Percentiles rank a stretch among this genome's conserved stretches.
These are phyloP conservation scores for Globisporangium carolinianum DNA, from an alignment of 352 stramenopile genomes.

Conservation along the genomic window DNA sequence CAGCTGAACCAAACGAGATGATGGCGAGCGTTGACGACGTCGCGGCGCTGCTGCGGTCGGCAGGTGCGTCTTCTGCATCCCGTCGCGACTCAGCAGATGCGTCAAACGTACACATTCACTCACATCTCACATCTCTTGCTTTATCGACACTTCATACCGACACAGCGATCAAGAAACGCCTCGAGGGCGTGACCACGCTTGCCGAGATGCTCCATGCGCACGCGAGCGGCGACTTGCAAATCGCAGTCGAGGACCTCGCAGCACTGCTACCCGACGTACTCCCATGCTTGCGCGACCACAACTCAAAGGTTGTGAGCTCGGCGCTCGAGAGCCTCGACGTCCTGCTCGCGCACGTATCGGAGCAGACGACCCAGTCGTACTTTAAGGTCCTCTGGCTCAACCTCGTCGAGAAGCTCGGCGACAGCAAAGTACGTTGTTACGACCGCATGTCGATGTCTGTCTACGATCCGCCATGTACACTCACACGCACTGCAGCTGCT, in stretches of 20 bases:
- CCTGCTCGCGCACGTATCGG: constrained; percentile 36
- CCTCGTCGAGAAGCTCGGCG: constrained; percentile 64
- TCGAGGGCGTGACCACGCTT: constrained; percentile 54
- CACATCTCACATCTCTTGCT: not conserved
- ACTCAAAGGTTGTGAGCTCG: constrained; percentile 69
- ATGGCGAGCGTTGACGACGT: constrained; percentile 35
- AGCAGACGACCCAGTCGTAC: constrained; percentile 36
- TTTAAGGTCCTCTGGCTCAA: constrained; percentile 65
- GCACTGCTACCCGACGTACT: constrained; percentile 46
- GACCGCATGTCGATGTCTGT: too few relatives aligned
- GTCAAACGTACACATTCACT: not conserved
- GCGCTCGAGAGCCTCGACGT: constrained; percentile 61
- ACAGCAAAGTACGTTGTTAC: constrained; percentile 44
- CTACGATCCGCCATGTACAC: too few relatives aligned
- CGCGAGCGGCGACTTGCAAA: constrained; percentile 10
- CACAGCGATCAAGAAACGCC: constrained; percentile 77
- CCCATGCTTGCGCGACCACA: constrained; percentile 75
- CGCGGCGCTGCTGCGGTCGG: constrained; percentile 48
- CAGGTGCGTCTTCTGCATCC: constrained; percentile 22
- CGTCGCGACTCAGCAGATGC: not conserved
- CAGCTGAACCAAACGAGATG: not conserved
- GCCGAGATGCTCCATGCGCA: constrained; percentile 33
- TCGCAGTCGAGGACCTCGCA: constrained; percentile 29
- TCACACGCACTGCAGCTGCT: constrained; percentile 15
- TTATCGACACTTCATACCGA: too few relatives aligned